Base-by-base conservation (phyloP, 208 protist species). In the Spironucleus salmonicida region DNA sequence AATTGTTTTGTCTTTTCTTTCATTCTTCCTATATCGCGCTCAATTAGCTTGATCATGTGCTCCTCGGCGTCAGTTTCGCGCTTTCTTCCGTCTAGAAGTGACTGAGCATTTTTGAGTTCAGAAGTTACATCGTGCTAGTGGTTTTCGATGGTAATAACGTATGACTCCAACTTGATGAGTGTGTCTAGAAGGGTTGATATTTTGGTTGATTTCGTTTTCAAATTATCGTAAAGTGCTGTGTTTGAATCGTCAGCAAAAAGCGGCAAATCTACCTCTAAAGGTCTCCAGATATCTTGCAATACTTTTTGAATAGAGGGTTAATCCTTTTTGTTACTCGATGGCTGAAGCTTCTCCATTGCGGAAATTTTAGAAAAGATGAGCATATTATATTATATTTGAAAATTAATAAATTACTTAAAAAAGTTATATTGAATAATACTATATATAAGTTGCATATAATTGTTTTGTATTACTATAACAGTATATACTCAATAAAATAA, bases 161-260 rank as follows among this genome's bases (percentile, higher is more conserved):
- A 38, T 32, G 64, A 23, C 34, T 71, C 64, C 4, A 42, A 45
- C n/a, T 71, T 19, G 45, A 38, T 15, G 15, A 71, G 64, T 45
- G 13, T 35, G 2, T 71, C 19, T 23, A 71, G 9, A 4, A 57
- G 4, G 2, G 64, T 38, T 15, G 7, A 32, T 29, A 71, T 71
- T 49, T 45, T 15, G 7, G 38, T n/a, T 49, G 64, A 45, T 45
- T 45, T 4, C 64, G 13, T 35, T 19, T 49, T 2, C 64, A 71
- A 45, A 27, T 11, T 38, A 11, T 40, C 32, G n/a, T 71, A 35
- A 23, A 35, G 11, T 49, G 13, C 11, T 38, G 45, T 49, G 34
- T 71, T 71, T 38, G 7, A 4, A n/a, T 71, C 64, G 64, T 71
- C n/a, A 49, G 64, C 64, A 49, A 71, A 71, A 19, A 38, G 4